Percentiles rank a stretch among this genome's conserved stretches.
phyloP scores from a whole-genome alignment of 2,329 filamentous ascomycete genomes.

The Penicillium nordicum region DNA sequence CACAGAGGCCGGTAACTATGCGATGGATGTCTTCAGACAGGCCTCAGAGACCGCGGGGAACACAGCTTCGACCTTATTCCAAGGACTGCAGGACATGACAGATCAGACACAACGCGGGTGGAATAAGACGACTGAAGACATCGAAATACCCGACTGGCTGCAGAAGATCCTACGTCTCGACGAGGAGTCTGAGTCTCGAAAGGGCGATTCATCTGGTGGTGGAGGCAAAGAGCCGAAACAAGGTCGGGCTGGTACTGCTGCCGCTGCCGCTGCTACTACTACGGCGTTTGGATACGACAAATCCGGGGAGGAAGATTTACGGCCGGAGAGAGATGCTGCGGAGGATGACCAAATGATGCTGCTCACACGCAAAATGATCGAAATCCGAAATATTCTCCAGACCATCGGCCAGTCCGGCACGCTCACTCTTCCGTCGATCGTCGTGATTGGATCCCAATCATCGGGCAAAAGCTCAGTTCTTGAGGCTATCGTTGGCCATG shows the following conservation, averaged over 20 bases:
- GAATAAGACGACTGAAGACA: slow-evolving; percentile 75
- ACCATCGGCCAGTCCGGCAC: slow-evolving; percentile 88
- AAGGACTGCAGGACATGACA: slow-evolving; percentile 69
- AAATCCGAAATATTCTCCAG: slow-evolving; percentile 88
- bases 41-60: slow-evolving; percentile 69
- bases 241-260: slow-evolving; percentile 53
- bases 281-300: slow-evolving; percentile 76
- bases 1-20: slow-evolving; percentile 70
- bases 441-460: slow-evolving; percentile 98
- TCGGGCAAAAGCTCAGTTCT: slow-evolving; percentile 97
- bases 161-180: slow-evolving; percentile 65
- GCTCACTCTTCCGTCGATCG: slow-evolving; percentile 87
- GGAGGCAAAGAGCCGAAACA: slow-evolving; percentile 54
- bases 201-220: slow-evolving; percentile 41
- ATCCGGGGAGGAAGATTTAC: slow-evolving; percentile 58
- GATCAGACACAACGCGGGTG: slow-evolving; percentile 77
- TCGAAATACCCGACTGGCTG: slow-evolving; percentile 74
- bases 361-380: slow-evolving; percentile 98
- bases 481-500: slow-evolving; percentile 94
- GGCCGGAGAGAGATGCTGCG: slow-evolving; percentile 63
- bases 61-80: slow-evolving; percentile 67
- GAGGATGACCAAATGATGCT: slow-evolving; percentile 99
- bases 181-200: slow-evolving; percentile 55
- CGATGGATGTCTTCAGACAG: slow-evolving; percentile 69
- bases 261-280: slow-evolving; percentile 67